Percentiles rank a stretch among this genome's conserved stretches.
Evolutionary conservation across 176 grass and related monocot genomes (phyloP).

Genomic region (Chloris gayana): DNA sequence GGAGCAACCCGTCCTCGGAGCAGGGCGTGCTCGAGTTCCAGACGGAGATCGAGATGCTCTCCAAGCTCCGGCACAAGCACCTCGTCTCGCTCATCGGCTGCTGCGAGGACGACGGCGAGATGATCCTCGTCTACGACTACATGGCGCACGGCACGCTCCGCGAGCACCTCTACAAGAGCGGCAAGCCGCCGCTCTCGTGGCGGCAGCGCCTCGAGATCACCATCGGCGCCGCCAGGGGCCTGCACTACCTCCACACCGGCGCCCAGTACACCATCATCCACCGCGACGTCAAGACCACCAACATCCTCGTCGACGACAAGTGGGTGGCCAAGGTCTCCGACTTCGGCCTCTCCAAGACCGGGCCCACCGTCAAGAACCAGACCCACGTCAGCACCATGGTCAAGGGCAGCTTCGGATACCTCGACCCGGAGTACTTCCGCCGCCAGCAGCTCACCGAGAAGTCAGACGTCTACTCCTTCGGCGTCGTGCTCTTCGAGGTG

Average conservation of each 20-base stretch:
- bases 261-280: slow-evolving; percentile 57
- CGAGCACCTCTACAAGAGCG: slow-evolving; percentile 30
- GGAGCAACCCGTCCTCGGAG: slow-evolving; percentile 40
- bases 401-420: slow-evolving; percentile 91
- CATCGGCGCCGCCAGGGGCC: slow-evolving; percentile 46
- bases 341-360: background rate
- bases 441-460: background rate
- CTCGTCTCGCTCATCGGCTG: background rate
- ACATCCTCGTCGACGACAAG: slow-evolving; percentile 69
- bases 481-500: slow-evolving; percentile 42
- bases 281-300: slow-evolving; percentile 88
- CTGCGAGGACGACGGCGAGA: background rate
- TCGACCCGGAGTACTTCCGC: slow-evolving; percentile 86
- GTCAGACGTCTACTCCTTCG: background rate
- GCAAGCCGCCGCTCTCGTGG: no score
- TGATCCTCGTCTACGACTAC: background rate
- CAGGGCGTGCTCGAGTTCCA: slow-evolving; percentile 55
- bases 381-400: slow-evolving; percentile 74
- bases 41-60: background rate
- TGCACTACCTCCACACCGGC: slow-evolving; percentile 63
- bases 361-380: background rate
- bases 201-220: slow-evolving; percentile 56
- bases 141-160: background rate
- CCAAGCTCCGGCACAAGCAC: background rate
- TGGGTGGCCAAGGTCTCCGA: background rate